Evolutionary conservation across 768 basidiomycete genomes (phyloP).

Genomic region (Nidularia pulvinata): DNA sequence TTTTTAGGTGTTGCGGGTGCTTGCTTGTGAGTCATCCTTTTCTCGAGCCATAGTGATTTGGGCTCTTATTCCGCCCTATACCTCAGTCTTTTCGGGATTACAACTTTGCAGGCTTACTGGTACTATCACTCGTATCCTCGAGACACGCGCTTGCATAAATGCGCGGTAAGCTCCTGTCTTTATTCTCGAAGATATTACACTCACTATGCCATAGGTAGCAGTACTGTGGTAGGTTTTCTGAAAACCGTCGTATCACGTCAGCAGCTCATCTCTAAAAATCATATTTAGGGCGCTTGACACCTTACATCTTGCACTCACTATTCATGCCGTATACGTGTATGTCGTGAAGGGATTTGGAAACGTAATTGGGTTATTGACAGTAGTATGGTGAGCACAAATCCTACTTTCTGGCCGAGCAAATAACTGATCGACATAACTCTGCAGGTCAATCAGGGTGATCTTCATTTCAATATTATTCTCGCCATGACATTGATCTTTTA

Average conservation of each 20-base stretch:
- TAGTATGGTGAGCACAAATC: constrained; percentile 25
- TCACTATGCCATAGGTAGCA: too few species aligned
- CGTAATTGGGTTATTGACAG: constrained; percentile 12
- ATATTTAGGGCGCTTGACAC: constrained; percentile 27
- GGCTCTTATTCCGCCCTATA: too few species aligned
- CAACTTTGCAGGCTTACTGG: constrained; percentile 32
- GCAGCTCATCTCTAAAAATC: too few species aligned
- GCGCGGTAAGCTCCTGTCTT: constrained; percentile 20
- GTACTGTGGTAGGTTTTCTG: too few species aligned
- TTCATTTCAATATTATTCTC: neutral
- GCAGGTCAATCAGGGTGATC: constrained; percentile 31
- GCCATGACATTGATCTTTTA: neutral
- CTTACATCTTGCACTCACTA: constrained; percentile 26
- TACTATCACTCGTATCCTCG: constrained; percentile 36
- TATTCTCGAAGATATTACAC: too few species aligned
- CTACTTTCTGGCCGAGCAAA: neutral
- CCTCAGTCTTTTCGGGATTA: constrained; percentile 35
- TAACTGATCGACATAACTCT: neutral
- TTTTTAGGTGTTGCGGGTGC: constrained; percentile 31
- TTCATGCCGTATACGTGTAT: constrained; percentile 33
- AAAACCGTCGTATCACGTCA: too few species aligned
- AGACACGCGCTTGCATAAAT: constrained; percentile 32
- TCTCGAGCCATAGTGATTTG: neutral
- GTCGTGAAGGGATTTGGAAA: constrained; percentile 33
- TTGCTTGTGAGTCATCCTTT: constrained; percentile 22